Evolutionary conservation across 768 basidiomycete species (phyloP), one percentile per base, ranked within the genome.

Genomic region (Porphyrellus cyaneotinctus): DNA sequence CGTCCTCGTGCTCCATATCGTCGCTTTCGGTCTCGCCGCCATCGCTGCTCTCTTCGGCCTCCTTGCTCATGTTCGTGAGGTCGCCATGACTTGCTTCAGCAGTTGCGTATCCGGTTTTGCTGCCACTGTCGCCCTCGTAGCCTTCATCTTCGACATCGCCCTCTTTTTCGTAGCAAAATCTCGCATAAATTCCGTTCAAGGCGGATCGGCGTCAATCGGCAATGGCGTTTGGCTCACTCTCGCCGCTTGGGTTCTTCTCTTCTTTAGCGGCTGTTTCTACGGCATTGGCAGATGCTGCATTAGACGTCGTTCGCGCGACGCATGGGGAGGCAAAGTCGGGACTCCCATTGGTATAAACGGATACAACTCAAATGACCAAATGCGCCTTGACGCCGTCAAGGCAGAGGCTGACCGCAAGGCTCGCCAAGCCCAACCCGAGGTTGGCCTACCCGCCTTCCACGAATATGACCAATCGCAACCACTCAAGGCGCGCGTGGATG

Each of bases 141-240:
- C 95, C 6, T 95, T 97, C 70, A 82, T 95, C 30, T 94, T 97
- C 70, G 97, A 99, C 69, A 72, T 97, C 52, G 88, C 81, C 59
- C 74, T 97, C 52, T 98, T 97, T 74, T 92, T 91, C 75, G 72
- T 95, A 51, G 90, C 90, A 52, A 93, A 87, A 64, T 74, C 88
- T 39, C 83, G 94, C 48, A 87, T 99, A 68, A 88, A 90, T 66
- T 54, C 62, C 17, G 79, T 83, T n/a, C 59, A 75, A 5, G 85
- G 92, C 18, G 93, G 90, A 6, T 76, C 76, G 0, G 94, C 95
- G 0, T 72, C 76, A 18, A 87, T 95, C 9, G 95, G 95, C n/a
- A 86, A 79, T 53, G 92, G 88, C 20, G 80, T 95, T 38, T 97
- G 95, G 95, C 74, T 97, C 42, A 92, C 91, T 3, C 80, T 97